phyloP scores from a whole-genome alignment of 352 stramenopile genomes.

The Thraustochytrium striatum region DNA sequence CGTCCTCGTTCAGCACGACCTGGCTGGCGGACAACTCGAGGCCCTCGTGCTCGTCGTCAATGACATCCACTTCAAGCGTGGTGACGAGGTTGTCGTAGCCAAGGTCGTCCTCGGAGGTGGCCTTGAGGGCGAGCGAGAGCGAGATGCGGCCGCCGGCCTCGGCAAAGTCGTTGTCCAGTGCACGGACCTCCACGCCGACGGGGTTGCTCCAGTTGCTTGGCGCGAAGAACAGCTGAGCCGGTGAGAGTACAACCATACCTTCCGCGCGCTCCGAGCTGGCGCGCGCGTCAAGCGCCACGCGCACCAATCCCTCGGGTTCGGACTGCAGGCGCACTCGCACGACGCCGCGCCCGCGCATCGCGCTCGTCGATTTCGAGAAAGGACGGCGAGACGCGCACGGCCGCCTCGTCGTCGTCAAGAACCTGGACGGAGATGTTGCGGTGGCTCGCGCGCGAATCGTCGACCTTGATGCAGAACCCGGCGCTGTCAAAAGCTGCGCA shows the following conservation, averaged over 20 bases:
- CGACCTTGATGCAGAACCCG: background rate
- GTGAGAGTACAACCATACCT: background rate
- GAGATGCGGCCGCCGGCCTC: background rate
- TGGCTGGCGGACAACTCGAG: background rate
- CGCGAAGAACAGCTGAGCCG: background rate
- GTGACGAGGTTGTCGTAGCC: background rate
- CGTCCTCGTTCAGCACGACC: slow-evolving; percentile 23
- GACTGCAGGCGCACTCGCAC: background rate
- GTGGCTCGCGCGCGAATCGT: slow-evolving; percentile 6
- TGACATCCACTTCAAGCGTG: background rate
- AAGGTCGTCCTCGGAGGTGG: background rate
- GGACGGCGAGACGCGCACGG: background rate
- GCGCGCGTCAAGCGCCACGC: background rate
- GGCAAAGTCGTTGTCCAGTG: slow-evolving; percentile 26
- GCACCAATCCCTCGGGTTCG: background rate
- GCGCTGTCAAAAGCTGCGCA: background rate
- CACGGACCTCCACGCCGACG: background rate
- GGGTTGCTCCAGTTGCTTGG: background rate
- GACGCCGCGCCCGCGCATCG: background rate
- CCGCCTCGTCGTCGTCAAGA: slow-evolving; percentile 28
- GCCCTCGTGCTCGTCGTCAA: slow-evolving; percentile 39
- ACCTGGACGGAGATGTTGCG: slow-evolving; percentile 6
- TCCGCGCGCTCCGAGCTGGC: background rate
- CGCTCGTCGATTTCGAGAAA: background rate
- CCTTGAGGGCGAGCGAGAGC: background rate